A percentile compares a stretch with the other conserved stretches of the same genome.
Evolutionary conservation across 2,329 filamentous ascomycete genomes (phyloP).

Genomic region (Ophiostoma sp.): DNA sequence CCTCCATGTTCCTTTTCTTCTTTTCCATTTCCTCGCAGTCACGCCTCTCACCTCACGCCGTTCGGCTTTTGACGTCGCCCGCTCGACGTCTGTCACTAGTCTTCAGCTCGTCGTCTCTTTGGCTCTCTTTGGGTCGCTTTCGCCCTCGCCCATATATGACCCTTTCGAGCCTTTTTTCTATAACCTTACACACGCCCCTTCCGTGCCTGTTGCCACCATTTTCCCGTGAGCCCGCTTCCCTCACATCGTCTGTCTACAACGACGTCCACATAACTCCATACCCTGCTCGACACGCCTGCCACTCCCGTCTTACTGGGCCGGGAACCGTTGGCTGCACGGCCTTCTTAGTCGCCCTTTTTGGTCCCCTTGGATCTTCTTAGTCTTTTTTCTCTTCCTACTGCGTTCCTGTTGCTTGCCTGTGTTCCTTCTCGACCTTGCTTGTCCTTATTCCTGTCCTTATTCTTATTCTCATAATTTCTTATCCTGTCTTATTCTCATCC

Average conservation of each 20-base stretch:
- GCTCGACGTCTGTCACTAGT: background rate
- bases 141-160: conserved; percentile 15
- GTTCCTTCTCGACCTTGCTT: background rate
- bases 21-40: background rate
- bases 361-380: background rate
- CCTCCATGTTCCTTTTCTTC: background rate
- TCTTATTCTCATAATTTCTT: conserved; percentile 15
- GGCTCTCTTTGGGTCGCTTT: background rate
- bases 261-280: background rate
- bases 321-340: conserved; percentile 7
- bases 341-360: conserved; percentile 14
- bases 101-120: background rate
- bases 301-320: conserved; percentile 17
- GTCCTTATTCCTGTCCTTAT: background rate
- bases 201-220: conserved; percentile 21
- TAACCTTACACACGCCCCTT: conserved; percentile 12
- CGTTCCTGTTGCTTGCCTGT: background rate
- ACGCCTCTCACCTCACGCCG: background rate
- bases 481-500: conserved; percentile 7
- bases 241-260: conserved; percentile 1
- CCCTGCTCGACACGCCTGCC: conserved; percentile 16
- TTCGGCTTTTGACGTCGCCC: conserved; percentile 13
- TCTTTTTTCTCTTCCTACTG: background rate
- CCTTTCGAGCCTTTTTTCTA: conserved; percentile 23
- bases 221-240: background rate